These are phyloP conservation scores for Prunus campanulata DNA, from an alignment of 306 rosid species.

Conservation along the genomic window DNA sequence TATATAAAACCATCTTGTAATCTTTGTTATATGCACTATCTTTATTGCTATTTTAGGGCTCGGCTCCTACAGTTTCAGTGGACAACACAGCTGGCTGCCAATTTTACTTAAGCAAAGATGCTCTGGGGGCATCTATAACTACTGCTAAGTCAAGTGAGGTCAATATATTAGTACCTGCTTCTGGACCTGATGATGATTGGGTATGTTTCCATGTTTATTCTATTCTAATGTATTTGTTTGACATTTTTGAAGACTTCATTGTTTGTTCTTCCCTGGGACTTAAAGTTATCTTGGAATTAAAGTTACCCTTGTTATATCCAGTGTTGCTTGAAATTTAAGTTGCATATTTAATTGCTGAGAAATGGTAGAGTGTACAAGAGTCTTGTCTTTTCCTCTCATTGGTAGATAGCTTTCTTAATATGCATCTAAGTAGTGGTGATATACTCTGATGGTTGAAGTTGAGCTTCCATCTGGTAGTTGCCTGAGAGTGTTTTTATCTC, in stretches of 20 bases:
- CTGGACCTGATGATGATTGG: constrained; percentile 80
- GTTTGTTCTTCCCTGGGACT: not conserved
- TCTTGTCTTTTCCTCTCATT: not conserved
- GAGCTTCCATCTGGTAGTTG: not conserved
- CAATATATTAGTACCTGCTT: constrained; percentile 84
- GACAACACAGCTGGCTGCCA: constrained; percentile 93
- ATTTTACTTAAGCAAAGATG: constrained; percentile 82
- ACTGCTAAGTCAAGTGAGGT: constrained; percentile 97
- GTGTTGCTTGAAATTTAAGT: not conserved
- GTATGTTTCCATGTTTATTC: constrained; percentile 46
- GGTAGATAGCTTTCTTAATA: not conserved
- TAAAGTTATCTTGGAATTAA: not conserved
- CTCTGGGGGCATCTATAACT: constrained; percentile 73
- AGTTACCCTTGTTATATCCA: not conserved
- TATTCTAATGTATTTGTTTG: not conserved
- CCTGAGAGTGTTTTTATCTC: not conserved
- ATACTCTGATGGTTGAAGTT: not conserved
- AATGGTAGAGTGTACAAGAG: not conserved
- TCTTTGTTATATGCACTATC: constrained; percentile 11
- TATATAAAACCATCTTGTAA: constrained; percentile 6
- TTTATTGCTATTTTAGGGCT: constrained; percentile 55
- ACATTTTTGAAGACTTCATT: not conserved
- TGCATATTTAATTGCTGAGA: not conserved
- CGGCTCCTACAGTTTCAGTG: constrained; percentile 89
- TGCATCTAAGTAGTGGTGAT: not conserved